Conservation (phyloP, 352 stramenopile genomes). For the Globisporangium paroecandrum region DNA sequence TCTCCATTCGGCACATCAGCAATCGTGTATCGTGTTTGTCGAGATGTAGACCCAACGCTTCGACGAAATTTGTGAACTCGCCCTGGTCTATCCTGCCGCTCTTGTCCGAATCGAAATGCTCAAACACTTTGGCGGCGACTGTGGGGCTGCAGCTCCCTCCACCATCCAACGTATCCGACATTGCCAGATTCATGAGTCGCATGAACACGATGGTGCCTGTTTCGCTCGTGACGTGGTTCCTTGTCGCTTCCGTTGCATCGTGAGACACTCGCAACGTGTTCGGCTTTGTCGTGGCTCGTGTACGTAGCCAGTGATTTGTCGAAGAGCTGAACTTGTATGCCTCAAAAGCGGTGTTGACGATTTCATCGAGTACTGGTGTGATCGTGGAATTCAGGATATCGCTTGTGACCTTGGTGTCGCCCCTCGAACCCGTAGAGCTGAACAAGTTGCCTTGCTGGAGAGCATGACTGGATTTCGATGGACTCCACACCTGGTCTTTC, state of each 20-base stretch:
- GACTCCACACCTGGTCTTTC: slow-evolving; percentile 55
- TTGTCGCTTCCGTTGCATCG: slow-evolving; percentile 12
- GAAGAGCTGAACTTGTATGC: slow-evolving; percentile 32
- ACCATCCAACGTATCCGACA: slow-evolving; percentile 20
- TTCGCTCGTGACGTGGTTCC: slow-evolving; percentile 11
- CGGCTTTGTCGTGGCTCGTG: slow-evolving; percentile 25
- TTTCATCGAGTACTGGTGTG: slow-evolving; percentile 30
- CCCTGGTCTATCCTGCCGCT: slow-evolving; percentile 54
- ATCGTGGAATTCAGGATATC: slow-evolving; percentile 35
- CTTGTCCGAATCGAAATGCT: slow-evolving; percentile 45
- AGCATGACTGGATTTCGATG: not conserved
- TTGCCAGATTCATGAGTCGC: slow-evolving; percentile 33
- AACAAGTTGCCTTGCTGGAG: not conserved
- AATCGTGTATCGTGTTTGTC: slow-evolving; percentile 31
- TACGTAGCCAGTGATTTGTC: slow-evolving; percentile 34
- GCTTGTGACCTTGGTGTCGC: slow-evolving; percentile 4
- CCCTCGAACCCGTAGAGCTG: not conserved
- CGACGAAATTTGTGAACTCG: slow-evolving; percentile 48
- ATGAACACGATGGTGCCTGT: slow-evolving; percentile 40
- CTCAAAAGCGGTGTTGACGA: slow-evolving; percentile 40
- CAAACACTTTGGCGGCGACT: slow-evolving; percentile 40
- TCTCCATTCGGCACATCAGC: slow-evolving; percentile 47
- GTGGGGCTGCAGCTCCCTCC: slow-evolving; percentile 15
- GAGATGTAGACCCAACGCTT: slow-evolving; percentile 42
- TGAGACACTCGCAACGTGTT: slow-evolving; percentile 11